Evolutionary conservation across 768 basidiomycete species (phyloP), one percentile per base, ranked within the genome.

Genomic region (Pulveroboletus sp.): DNA sequence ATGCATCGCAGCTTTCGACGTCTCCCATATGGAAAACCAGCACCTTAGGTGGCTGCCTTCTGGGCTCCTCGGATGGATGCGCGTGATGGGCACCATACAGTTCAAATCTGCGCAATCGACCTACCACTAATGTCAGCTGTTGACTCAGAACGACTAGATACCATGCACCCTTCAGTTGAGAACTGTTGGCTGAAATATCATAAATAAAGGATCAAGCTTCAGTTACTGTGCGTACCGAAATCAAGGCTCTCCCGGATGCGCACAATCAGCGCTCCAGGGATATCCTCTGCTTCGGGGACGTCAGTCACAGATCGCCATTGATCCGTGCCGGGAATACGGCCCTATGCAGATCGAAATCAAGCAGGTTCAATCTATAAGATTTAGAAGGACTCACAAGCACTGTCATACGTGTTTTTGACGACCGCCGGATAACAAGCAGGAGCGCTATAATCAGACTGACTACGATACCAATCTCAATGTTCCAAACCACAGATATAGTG

Each of bases 21-120:
- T 98, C 95, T 11, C 86, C 85, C 76, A 97, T 78, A 59, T 98
- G 94, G 69, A 99, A 93, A 18, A 96, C 90, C 21, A 97, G 69
- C 2, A 83, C 82, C 11, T 76, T 79, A 5, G 93, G 84, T 50
- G 85, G 77, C 47, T 83, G 79, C 54, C 93, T 75, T 13, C 82
- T 75, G 0, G 89, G 94, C 49, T 79, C 83, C 54, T 97, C 95
- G 2, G 90, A 92, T 0, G 96, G 96, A 71, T 98, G 96, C 18
- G 76, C 82, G 56, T 75, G 82, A 40, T 80, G 74, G 8, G 80
- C 69, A 2, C 95, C 95, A 59, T 97, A 99, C 39, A 95, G 66
- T 59, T 99, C 95, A 44, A 99, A 76, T 56, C 93, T 73, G 28
- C 89, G 76, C 24, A 93, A 71, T 15, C 89, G 86, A 66, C 86